Percentiles rank a stretch among this genome's conserved stretches.
These are phyloP conservation scores for Myotisia sp. DNA, from an alignment of 2,329 filamentous ascomycete species.

Conservation along the genomic window DNA sequence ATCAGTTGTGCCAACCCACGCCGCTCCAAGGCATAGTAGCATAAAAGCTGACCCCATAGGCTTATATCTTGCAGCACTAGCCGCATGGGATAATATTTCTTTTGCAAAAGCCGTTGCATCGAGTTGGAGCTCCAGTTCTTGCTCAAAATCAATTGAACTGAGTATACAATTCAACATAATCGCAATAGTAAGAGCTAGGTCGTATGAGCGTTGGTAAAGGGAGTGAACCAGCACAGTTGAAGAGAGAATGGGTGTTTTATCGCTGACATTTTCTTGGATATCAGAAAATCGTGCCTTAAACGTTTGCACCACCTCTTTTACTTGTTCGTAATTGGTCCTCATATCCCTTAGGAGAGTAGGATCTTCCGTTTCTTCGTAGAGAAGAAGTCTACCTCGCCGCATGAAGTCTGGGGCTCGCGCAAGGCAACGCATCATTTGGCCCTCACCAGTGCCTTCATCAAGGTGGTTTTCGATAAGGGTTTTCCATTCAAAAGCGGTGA, in stretches of 20 bases:
- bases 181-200: slow-evolving; percentile 19
- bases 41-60: slow-evolving; percentile 23
- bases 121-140: slow-evolving; percentile 7
- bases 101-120: slow-evolving; percentile 15
- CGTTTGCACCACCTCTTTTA: slow-evolving; percentile 11
- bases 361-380: slow-evolving; percentile 8
- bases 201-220: slow-evolving; percentile 23
- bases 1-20: slow-evolving; percentile 17
- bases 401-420: slow-evolving; percentile 21
- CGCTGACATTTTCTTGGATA: background rate
- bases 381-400: slow-evolving; percentile 13
- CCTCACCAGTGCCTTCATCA: slow-evolving; percentile 18
- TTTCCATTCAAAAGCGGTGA: slow-evolving; percentile 23
- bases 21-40: slow-evolving; percentile 16
- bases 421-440: slow-evolving; percentile 20
- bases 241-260: slow-evolving; percentile 1
- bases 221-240: slow-evolving; percentile 13
- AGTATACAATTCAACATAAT: slow-evolving; percentile 23
- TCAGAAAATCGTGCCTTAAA: slow-evolving; percentile 10
- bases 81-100: slow-evolving; percentile 19
- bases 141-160: slow-evolving; percentile 17
- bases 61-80: slow-evolving; percentile 16
- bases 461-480: slow-evolving; percentile 20
- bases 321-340: slow-evolving; percentile 15
- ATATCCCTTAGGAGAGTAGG: slow-evolving; percentile 14